A percentile compares a stretch with the other conserved stretches of the same genome.
Conservation (phyloP, 2,329 filamentous ascomycete genomes). For the Ceratocystis eucalypticola region DNA sequence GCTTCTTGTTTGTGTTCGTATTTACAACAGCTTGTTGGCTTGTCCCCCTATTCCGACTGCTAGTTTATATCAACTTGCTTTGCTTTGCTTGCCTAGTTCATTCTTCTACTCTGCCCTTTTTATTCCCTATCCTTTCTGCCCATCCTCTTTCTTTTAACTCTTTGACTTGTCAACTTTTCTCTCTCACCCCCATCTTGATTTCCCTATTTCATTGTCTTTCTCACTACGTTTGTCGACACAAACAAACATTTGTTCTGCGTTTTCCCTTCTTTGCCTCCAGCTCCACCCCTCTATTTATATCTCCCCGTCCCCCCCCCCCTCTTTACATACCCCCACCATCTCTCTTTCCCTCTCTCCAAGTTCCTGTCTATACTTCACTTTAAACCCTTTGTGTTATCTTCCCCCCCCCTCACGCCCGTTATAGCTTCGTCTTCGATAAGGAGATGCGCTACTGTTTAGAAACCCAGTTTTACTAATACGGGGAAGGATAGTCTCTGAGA, state of each 20-base stretch:
- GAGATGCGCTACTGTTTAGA: background rate
- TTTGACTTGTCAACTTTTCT: too few species aligned
- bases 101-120: background rate
- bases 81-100: background rate
- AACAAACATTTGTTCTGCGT: background rate
- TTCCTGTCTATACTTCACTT: background rate
- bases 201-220: too few species aligned
- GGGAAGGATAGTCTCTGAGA: slow-evolving; percentile 7
- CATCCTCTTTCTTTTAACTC: too few species aligned
- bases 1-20: background rate
- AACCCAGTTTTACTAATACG: slow-evolving; percentile 6
- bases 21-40: background rate
- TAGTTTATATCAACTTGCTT: background rate
- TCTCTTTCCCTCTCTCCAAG: background rate
- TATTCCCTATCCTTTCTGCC: too few species aligned
- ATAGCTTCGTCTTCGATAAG: background rate
- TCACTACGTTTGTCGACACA: background rate
- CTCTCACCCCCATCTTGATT: too few species aligned
- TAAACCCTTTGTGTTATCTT: background rate
- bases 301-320: background rate
- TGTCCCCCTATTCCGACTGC: background rate
- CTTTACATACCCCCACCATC: background rate
- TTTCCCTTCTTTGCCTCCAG: background rate
- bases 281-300: background rate
- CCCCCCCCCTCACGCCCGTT: background rate